Evolutionary conservation across 441 rosid species (phyloP).

Genomic region (Pelargonium fulgidum): DNA sequence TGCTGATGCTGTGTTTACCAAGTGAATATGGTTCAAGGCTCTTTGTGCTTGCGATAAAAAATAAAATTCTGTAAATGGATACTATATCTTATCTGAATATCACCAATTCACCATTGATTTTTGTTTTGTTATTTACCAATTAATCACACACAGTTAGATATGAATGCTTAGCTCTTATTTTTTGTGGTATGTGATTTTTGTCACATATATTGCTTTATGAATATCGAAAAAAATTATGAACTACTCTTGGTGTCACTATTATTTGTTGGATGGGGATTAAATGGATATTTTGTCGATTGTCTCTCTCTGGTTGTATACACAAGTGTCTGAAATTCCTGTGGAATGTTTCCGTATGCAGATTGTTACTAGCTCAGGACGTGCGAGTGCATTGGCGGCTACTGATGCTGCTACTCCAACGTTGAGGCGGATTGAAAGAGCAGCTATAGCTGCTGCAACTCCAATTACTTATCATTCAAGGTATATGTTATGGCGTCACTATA

Average conservation of each 20-base stretch:
- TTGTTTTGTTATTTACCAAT: background rate
- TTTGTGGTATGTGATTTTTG: background rate
- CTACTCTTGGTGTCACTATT: too few species aligned
- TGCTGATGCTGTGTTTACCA: background rate
- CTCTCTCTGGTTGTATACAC: slow-evolving; percentile 1
- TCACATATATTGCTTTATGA: background rate
- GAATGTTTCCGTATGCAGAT: slow-evolving; percentile 44
- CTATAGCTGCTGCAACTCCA: slow-evolving; percentile 96
- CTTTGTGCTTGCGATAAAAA: background rate
- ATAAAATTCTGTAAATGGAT: background rate
- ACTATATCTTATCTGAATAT: background rate
- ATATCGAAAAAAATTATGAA: too few species aligned
- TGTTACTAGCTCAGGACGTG: slow-evolving; percentile 94
- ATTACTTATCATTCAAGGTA: slow-evolving; percentile 86
- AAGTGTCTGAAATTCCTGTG: slow-evolving; percentile 10
- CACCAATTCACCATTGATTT: background rate
- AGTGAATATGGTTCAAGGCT: background rate
- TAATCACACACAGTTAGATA: background rate
- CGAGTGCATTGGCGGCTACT: slow-evolving; percentile 85
- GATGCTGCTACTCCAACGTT: slow-evolving; percentile 98
- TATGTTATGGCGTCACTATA: background rate
- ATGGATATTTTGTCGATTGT: background rate
- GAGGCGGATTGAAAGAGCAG: slow-evolving; percentile 97
- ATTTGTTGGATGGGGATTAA: background rate
- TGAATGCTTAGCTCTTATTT: background rate